Base-by-base conservation (phyloP, 805 yeast species). In the Kuraishia molischiana region DNA sequence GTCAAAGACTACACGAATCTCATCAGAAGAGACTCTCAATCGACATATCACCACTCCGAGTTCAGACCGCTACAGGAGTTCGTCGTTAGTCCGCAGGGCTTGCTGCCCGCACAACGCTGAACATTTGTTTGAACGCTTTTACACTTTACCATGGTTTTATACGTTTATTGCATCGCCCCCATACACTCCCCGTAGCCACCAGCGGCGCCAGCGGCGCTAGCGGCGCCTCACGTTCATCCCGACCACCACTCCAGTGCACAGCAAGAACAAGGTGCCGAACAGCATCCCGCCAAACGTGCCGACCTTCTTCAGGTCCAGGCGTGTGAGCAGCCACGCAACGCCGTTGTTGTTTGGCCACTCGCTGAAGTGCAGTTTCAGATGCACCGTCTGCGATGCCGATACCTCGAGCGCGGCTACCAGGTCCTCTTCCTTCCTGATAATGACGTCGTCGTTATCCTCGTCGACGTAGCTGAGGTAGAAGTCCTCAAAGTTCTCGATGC, bases 391-490 rank as follows among this genome's bases (percentile, higher is more conserved):
- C 41, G 37, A 30, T n/a, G 42, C 24, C 41, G 37, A 30, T n/a
- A 43, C 24, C 32, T 40, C 37, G 10, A 56, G 39, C 3, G 58
- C 53, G 4, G 56, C 59, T 5, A 55, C 31, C 36, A 66, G 44
- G 42, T 65, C 69, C 18, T 52, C 56, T 31, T 56, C 61, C 35
- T 53, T 57, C 6, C 49, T 54, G 9, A 66, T 48, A 2, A 53
- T 36, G 4, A 64, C 49, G 38, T 54, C 36, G 41, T 66, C 68
- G 2, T 52, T 54, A 20, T 62, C 69, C 24, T 60, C 62, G 37
- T 66, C 70, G 13, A 53, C 44, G 39, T 64, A 66, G 24, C 62
- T 54, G 9, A 66, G 37, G 17, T 60, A 61, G 38, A 56, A 49
- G 1, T 28, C 17, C 5, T 28, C 31, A 11, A 8, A 22, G 26